A percentile compares a stretch with the other conserved stretches of the same genome.
Evolutionary conservation across 345 rosid genomes (phyloP).

Genomic region (Pistacia vera): DNA sequence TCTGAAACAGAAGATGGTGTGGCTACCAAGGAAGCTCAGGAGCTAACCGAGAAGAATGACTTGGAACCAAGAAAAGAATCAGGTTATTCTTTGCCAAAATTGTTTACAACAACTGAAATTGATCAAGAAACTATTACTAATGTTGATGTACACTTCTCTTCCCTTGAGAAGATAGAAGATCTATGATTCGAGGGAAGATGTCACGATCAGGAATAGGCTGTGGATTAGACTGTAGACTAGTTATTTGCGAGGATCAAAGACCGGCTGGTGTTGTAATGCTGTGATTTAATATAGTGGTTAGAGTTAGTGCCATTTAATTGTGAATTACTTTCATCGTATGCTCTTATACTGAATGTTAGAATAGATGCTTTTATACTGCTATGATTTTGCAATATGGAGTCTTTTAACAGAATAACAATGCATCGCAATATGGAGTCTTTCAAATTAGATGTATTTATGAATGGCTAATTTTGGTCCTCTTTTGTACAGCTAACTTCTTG

Average conservation of each 20-base stretch:
- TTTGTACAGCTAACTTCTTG: background rate
- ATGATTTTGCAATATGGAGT: background rate
- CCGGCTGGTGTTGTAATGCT: background rate
- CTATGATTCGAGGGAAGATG: constrained; percentile 24
- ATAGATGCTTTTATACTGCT: background rate
- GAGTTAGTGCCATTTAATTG: constrained; percentile 5
- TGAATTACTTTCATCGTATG: background rate
- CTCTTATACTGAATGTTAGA: constrained; percentile 2
- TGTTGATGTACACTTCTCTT: constrained; percentile 49
- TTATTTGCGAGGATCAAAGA: background rate
- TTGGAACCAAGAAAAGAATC: constrained; percentile 25
- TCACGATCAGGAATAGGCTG: constrained; percentile 1
- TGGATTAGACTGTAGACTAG: constrained; percentile 15
- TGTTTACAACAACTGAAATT: constrained; percentile 45
- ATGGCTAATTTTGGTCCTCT: too few species aligned
- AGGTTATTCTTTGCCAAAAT: constrained; percentile 33
- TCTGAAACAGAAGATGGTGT: constrained; percentile 25
- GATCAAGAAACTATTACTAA: constrained; percentile 54
- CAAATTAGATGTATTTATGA: too few species aligned
- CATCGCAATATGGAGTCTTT: background rate
- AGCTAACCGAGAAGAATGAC: constrained; percentile 28
- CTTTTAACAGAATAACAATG: background rate
- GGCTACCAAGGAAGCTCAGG: constrained; percentile 1
- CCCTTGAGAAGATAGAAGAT: constrained; percentile 54
- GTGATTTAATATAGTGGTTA: constrained; percentile 7